These are phyloP conservation scores for Myrica gale DNA, from an alignment of 306 rosid species.

Conservation along the genomic window DNA sequence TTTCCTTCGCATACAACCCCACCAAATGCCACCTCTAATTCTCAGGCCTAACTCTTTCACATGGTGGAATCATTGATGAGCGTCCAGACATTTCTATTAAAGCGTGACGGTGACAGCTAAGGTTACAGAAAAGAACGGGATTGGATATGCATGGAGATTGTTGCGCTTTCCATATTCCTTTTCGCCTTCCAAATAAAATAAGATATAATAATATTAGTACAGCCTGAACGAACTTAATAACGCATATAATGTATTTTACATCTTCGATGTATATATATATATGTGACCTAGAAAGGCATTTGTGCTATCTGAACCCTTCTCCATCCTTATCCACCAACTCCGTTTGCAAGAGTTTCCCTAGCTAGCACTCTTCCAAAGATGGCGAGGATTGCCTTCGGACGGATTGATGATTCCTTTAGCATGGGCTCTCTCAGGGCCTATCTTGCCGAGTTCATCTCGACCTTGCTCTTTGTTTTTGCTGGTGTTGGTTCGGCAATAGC, in stretches of 20 bases:
- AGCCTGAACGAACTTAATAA: slow-evolving; percentile 16
- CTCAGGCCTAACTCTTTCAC: slow-evolving; percentile 39
- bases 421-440: slow-evolving; percentile 66
- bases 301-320: slow-evolving; percentile 29
- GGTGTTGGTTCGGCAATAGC: slow-evolving; percentile 91
- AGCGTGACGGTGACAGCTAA: slow-evolving; percentile 60
- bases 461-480: slow-evolving; percentile 85
- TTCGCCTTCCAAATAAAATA: slow-evolving; percentile 23
- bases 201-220: neutral
- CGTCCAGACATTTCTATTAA: slow-evolving; percentile 69
- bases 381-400: slow-evolving; percentile 77
- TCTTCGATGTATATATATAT: slow-evolving; percentile 19
- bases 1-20: slow-evolving; percentile 45
- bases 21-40: slow-evolving; percentile 36
- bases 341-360: slow-evolving; percentile 12
- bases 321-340: slow-evolving; percentile 24
- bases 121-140: slow-evolving; percentile 21
- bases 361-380: slow-evolving; percentile 40
- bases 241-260: slow-evolving; percentile 16
- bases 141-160: slow-evolving; percentile 45
- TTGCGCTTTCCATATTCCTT: slow-evolving; percentile 20
- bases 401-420: slow-evolving; percentile 73
- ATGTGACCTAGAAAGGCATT: slow-evolving; percentile 30
- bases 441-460: slow-evolving; percentile 86
- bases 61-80: slow-evolving; percentile 70